Evolutionary conservation across 164 flowering plant genomes (phyloP).

Genomic region (Protea cynaroides): DNA sequence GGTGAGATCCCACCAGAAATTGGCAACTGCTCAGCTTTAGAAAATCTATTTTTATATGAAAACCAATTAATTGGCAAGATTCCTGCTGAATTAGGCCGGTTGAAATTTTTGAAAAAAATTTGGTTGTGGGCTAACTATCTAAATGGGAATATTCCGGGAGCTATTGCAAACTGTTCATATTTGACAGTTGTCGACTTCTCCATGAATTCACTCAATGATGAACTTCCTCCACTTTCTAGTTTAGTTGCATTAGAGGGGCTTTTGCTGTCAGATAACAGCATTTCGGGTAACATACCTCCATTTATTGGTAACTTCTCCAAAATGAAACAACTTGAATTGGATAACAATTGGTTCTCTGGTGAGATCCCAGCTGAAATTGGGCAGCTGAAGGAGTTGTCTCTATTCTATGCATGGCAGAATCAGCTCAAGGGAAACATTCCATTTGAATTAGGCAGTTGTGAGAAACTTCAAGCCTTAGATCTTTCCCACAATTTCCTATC

Average conservation of each 20-base stretch:
- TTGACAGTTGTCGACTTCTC: conserved; percentile 49
- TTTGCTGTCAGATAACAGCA: conserved; percentile 36
- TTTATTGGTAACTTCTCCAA: conserved; percentile 32
- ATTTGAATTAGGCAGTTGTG: conserved; percentile 34
- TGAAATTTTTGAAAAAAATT: conserved; percentile 37
- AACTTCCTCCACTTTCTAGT: conserved; percentile 30
- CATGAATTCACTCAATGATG: conserved; percentile 40
- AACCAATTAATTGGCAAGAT: conserved; percentile 43
- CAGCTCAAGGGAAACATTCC: conserved; percentile 51
- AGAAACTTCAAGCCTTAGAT: conserved; percentile 47
- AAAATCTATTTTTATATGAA: conserved; percentile 40
- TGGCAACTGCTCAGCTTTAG: conserved; percentile 42
- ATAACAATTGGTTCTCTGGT: conserved; percentile 45
- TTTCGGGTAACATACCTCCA: conserved; percentile 43
- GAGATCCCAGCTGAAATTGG: conserved; percentile 48
- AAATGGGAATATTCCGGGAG: conserved; percentile 36
- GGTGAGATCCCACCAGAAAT: conserved; percentile 52
- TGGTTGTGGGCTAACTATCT: conserved; percentile 52
- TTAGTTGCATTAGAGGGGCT: conserved; percentile 40
- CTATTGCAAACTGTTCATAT: conserved; percentile 33
- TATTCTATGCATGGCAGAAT: conserved; percentile 67
- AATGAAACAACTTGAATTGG: conserved; percentile 50
- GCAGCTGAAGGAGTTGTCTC: conserved; percentile 33
- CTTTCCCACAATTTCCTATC: conserved; percentile 50
- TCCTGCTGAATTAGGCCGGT: conserved; percentile 33